These are phyloP conservation scores for Ophidiomyces ophidiicola DNA, from an alignment of 2,329 filamentous ascomycete species.

Conservation along the genomic window DNA sequence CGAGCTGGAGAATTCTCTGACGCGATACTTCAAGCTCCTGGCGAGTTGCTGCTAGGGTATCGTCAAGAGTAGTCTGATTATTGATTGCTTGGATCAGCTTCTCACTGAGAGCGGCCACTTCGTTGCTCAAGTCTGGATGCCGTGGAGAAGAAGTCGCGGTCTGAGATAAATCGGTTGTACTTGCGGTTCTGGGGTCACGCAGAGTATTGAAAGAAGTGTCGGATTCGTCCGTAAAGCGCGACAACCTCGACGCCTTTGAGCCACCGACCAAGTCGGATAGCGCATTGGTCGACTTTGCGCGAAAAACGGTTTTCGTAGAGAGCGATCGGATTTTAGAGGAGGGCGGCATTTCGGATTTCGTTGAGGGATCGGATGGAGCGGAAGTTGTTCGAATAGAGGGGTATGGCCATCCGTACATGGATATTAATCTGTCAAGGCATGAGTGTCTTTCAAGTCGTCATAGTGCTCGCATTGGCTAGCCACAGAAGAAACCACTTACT, in stretches of 20 bases:
- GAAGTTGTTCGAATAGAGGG: constrained; percentile 8
- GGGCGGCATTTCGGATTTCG: constrained; percentile 18
- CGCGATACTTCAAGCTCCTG: constrained; percentile 68
- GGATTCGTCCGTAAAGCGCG: constrained; percentile 21
- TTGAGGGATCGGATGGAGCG: constrained; percentile 8
- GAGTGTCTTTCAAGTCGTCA: too few relatives aligned
- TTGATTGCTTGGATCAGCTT: constrained; percentile 98
- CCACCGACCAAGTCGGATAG: constrained; percentile 27
- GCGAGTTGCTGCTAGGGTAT: constrained; percentile 67
- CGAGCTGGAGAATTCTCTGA: constrained; percentile 55
- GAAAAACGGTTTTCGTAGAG: constrained; percentile 31
- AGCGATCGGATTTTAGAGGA: constrained; percentile 15
- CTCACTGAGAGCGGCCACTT: constrained; percentile 81
- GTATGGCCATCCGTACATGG: constrained; percentile 14
- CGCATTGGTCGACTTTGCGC: constrained; percentile 35
- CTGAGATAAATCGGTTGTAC: constrained; percentile 27
- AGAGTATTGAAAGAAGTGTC: constrained; percentile 36
- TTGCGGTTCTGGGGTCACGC: constrained; percentile 32
- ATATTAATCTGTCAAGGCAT: constrained; percentile 13
- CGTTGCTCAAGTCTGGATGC: constrained; percentile 53
- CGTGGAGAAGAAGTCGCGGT: constrained; percentile 27
- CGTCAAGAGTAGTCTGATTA: constrained; percentile 82
- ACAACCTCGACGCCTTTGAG: constrained; percentile 18
- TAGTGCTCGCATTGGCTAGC: not conserved
- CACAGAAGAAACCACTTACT: constrained; percentile 9